Evolutionary conservation across 495 filamentous ascomycete genomes (phyloP), one percentile per base, ranked within the genome.

Genomic region (Neurospora sp.): DNA sequence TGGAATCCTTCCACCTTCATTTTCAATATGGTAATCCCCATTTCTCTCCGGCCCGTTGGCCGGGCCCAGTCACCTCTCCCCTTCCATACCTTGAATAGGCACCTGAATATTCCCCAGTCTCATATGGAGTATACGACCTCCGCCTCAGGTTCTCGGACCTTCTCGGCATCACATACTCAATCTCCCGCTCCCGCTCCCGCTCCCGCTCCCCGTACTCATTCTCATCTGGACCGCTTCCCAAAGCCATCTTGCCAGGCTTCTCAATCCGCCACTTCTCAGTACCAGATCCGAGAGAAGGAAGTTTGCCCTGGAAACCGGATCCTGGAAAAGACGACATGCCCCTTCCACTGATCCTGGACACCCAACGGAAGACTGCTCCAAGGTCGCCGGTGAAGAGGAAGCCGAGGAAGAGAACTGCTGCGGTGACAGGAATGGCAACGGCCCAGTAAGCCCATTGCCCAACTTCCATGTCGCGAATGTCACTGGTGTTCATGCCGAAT

Each of bases 401-500:
- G 5, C 79, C 81, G 3, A 79, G 40, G 16, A 82, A 41, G 71
- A 84, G 75, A 40, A 87, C 80, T 3, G 82, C 40, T 1, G 82
- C 73, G 0, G 85, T 86, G 0, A 87, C 77, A 2, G 87, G 86
- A 1, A 84, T 22, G 1, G 86, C 83, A 4, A 81, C 75, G 6
- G 78, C 80, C 87, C 87, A 89, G 74, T 85, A 88, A 2, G 84
- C 75, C 79, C 81, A 80, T 76, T 88, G 85, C 0, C 75, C 80
- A 3, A 70, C 48, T 1, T 82, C 76, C 85, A 86, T 87, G 74
- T 87, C 82, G 14, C 85, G 82, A 6, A 88, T 75, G 74, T 87
- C 86, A 71, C 73, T 77, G 11, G 87, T 85, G 72, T 91, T 90
- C 80, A 90, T 89, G 41, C 88, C 88, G 70, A 90, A 90, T 2